These are phyloP conservation scores for Cytospora piceae DNA, from an alignment of 2,329 filamentous ascomycete species.

Conservation along the genomic window DNA sequence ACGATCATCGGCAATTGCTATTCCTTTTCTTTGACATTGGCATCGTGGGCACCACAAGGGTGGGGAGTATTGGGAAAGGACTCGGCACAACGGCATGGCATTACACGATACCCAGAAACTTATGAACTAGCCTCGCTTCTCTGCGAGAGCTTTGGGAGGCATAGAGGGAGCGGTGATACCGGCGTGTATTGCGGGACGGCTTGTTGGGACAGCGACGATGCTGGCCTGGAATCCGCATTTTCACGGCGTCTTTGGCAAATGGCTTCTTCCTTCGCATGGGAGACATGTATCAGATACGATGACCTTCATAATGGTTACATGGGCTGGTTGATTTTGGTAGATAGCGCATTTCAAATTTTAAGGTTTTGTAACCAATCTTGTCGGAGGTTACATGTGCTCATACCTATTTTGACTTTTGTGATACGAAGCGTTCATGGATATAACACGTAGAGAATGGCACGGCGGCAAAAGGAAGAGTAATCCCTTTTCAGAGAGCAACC, in stretches of 20 bases:
- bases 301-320: constrained; percentile 5
- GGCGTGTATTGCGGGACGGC: constrained; percentile 14
- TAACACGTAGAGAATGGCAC: neutral
- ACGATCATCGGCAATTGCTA: constrained; percentile 1
- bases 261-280: neutral
- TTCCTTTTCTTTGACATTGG: constrained; percentile 8
- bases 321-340: neutral
- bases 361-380: neutral
- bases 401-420: neutral
- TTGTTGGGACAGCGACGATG: constrained; percentile 6
- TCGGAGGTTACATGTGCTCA: neutral
- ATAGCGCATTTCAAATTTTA: neutral
- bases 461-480: neutral
- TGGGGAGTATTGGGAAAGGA: constrained; percentile 21
- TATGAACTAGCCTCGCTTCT: constrained; percentile 24
- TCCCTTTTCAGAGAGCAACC: neutral
- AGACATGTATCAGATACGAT: neutral
- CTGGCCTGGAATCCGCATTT: constrained; percentile 18
- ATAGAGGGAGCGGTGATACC: constrained; percentile 25
- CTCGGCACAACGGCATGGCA: constrained; percentile 15
- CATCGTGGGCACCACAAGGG: constrained; percentile 3
- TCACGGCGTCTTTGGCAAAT: constrained; percentile 16
- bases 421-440: neutral
- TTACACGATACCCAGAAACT: constrained; percentile 26
- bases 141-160: constrained; percentile 25